Conservation (phyloP, 495 filamentous ascomycete genomes). For the Aspergillus nanangensis region DNA sequence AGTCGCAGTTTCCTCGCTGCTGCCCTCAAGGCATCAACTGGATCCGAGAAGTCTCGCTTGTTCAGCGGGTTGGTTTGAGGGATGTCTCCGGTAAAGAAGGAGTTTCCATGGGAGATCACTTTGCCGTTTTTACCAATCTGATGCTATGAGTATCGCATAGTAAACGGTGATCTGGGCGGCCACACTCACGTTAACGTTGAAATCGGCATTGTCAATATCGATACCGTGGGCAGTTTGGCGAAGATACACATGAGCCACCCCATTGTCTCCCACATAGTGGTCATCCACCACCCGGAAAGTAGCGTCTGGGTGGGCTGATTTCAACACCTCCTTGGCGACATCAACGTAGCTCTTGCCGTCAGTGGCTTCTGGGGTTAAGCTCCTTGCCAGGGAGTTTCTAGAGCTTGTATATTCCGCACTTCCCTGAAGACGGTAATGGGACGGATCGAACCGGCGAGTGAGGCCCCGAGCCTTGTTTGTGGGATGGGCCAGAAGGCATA, state of each 20-base stretch:
- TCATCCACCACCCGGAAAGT: slow-evolving; percentile 7
- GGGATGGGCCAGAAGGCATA: background rate
- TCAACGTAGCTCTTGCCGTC: slow-evolving; percentile 2
- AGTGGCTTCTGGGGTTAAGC: background rate
- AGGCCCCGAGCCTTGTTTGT: background rate
- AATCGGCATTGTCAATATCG: slow-evolving; percentile 52
- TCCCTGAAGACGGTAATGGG: background rate
- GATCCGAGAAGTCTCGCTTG: slow-evolving; percentile 1
- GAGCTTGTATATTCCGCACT: background rate
- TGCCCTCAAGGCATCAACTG: slow-evolving; percentile 1
- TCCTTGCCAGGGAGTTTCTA: background rate
- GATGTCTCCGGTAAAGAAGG: slow-evolving; percentile 7
- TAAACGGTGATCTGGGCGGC: background rate
- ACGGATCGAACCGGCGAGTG: background rate
- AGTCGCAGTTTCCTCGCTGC: background rate
- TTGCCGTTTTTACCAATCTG: slow-evolving; percentile 11
- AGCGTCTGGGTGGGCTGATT: background rate
- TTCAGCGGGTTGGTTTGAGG: background rate
- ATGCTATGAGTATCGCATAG: background rate
- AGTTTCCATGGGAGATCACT: slow-evolving; percentile 11
- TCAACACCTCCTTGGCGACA: slow-evolving; percentile 4
- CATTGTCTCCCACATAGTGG: slow-evolving; percentile 27
- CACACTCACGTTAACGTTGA: slow-evolving; percentile 48
- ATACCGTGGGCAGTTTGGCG: slow-evolving; percentile 48
- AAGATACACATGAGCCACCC: slow-evolving; percentile 49